These are phyloP conservation scores for Stylosanthes scabra DNA, from an alignment of 331 rosid species.

Conservation along the genomic window DNA sequence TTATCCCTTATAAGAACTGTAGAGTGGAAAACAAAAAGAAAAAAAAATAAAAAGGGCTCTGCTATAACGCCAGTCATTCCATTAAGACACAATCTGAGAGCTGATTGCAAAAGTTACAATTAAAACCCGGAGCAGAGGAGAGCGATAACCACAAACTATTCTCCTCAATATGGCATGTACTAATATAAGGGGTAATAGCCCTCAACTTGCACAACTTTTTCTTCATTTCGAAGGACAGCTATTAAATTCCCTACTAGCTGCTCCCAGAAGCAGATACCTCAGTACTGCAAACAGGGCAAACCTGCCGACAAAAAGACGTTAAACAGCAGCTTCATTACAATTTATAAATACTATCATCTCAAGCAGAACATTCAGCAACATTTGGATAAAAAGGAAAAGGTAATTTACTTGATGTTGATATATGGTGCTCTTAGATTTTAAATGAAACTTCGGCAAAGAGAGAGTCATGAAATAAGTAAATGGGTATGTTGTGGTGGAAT, in stretches of 20 bases:
- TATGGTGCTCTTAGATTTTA: background rate
- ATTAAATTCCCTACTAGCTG: slow-evolving; percentile 54
- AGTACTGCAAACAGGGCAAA: slow-evolving; percentile 93
- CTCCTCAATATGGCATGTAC: slow-evolving; percentile 37
- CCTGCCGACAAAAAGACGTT: slow-evolving; percentile 58
- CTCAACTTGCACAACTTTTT: slow-evolving; percentile 43
- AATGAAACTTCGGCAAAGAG: no score
- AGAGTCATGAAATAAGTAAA: no score
- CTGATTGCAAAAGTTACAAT: slow-evolving; percentile 40
- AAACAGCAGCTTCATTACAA: slow-evolving; percentile 17
- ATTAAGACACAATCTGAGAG: slow-evolving; percentile 42
- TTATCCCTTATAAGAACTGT: background rate
- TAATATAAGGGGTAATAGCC: slow-evolving; percentile 31
- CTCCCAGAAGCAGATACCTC: slow-evolving; percentile 85
- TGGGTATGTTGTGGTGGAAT: no score
- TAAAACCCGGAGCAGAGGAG: slow-evolving; percentile 27
- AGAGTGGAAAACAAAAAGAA: background rate
- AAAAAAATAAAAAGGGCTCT: slow-evolving; percentile 32
- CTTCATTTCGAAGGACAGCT: slow-evolving; percentile 32
- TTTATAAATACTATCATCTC: background rate
- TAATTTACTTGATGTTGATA: slow-evolving; percentile 5
- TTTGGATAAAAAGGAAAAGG: background rate
- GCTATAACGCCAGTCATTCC: slow-evolving; percentile 43
- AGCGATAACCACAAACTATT: slow-evolving; percentile 40
- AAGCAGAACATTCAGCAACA: background rate